Base-by-base conservation (phyloP, 1,284 basidiomycete genomes). In the Irpex sp. region DNA sequence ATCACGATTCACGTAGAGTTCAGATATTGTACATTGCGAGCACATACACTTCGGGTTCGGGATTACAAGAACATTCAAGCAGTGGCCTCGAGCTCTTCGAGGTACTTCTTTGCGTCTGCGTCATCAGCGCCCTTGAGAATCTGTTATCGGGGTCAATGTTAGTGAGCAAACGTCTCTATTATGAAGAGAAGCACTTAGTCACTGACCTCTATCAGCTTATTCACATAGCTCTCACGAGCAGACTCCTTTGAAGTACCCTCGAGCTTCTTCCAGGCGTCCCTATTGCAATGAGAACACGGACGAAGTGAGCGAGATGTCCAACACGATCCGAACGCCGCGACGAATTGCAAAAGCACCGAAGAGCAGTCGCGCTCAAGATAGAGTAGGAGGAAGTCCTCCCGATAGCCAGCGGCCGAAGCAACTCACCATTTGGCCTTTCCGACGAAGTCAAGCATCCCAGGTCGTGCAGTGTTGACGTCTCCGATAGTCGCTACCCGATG, bases 241-340 rank as follows among this genome's bases (percentile, higher is more conserved):
- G 87, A 87, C 70, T 93, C 91, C 76, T 85, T 83, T 59, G 84
- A 81, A 46, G 77, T 84, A 37, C 89, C 93, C 77, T 94, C 83
- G 65, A 91, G 81, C n/a, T 71, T 74, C 54, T 88, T 84, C 93
- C 94, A 96, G n/a, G 94, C 94, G 73, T 93, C 87, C 93, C 92
- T 92, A 68, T 50, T 26, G 17, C n/a, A 50, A 50, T 50, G 17
- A 19, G 31, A 31, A 55, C 6, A 13, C 53, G n/a, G 53, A 35
- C 53, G 33, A 35, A 7, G 31, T 55, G 21, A 33, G 21, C 13
- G 21, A 33, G 17, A 33, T 13, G 13, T 31, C 53, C 21, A 15
- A 35, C 11, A 21, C 53, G 53, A 13, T 33, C 13, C 17, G 13
- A 26, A 15, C 53, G 53, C 26, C 19, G 53, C 11, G 53, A 55